Evolutionary conservation across 805 yeast genomes (phyloP), one percentile per base, ranked within the genome.

Genomic region (Ogataea neopini): DNA sequence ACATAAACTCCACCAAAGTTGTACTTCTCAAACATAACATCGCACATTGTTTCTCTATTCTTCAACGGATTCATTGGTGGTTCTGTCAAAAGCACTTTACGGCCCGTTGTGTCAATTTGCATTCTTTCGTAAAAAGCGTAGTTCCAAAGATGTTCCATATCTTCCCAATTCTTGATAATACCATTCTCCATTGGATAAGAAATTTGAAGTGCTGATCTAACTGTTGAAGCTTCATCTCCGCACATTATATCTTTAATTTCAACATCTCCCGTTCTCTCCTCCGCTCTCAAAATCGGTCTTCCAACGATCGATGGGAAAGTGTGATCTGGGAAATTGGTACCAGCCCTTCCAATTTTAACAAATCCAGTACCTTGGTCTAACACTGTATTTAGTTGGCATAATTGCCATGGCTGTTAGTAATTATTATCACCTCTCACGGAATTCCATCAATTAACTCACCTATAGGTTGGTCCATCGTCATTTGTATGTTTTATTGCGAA

Each of bases 131-230:
- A 87, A 68, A 94, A 92, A 17, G 98, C 92, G 68, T 92, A 94
- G 70, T 94, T 96, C 99, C 99, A 94, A 51, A 94, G 75, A 60
- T 91, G 91, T 61, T 89, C 96, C 98, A 94, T 94, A 67, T 94
- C 99, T 60, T 91, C 96, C 99, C 99, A 94, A 68, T 91, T 89
- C 64, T 84, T 86, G 66, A 94, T 92, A 60, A 94, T 88, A 62
- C 99, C 99, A 66, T 94, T 94, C 70, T 94, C 99, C 98, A 94
- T 91, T 10, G 99, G 99, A 63, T 94, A 94, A n/a, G 91, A 83
- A 48, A 94, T 81, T 70, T 94, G 96, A 50, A 94, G 76, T 56
- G 91, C 80, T 2, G 96, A 84, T 60, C 99, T 81, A 29, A 88
- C 96, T 22, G 86, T 86, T 55, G 88, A 80, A 41, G 99, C 99